Conservation (phyloP, 257 asterid genomes). For the Asclepias syriaca region DNA sequence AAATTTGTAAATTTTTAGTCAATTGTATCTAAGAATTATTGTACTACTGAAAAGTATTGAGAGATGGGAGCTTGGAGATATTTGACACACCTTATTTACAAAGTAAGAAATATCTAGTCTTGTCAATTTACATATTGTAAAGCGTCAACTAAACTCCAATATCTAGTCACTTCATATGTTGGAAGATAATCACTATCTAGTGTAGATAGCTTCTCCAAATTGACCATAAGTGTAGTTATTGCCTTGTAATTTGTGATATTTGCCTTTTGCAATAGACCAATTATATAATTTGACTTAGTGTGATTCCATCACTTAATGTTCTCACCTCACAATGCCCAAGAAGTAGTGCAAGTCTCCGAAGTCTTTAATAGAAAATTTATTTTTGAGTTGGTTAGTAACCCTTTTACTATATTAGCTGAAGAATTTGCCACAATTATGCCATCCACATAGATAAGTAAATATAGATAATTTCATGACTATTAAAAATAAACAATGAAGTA, state of each 20-base stretch:
- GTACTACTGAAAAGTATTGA: not conserved
- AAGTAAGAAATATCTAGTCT: not conserved
- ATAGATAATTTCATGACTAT: not conserved
- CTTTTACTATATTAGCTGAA: no score
- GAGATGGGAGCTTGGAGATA: not conserved
- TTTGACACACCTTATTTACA: not conserved
- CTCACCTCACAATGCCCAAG: not conserved
- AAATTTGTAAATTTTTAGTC: not conserved
- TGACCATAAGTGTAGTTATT: no score
- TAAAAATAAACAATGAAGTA: not conserved
- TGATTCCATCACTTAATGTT: no score
- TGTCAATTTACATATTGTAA: not conserved
- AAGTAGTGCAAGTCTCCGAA: not conserved
- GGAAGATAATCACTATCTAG: no score
- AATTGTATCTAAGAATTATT: not conserved
- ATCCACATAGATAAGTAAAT: not conserved
- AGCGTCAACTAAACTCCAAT: not conserved
- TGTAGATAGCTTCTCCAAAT: no score
- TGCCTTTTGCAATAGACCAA: no score
- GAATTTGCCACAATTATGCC: not conserved
- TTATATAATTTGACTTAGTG: no score
- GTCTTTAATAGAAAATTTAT: not conserved
- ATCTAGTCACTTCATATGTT: not conserved
- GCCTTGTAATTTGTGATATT: no score
- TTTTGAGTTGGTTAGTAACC: not conserved